phyloP scores from a whole-genome alignment of 2,329 filamentous ascomycete species.

The Westerdykella ornata region DNA sequence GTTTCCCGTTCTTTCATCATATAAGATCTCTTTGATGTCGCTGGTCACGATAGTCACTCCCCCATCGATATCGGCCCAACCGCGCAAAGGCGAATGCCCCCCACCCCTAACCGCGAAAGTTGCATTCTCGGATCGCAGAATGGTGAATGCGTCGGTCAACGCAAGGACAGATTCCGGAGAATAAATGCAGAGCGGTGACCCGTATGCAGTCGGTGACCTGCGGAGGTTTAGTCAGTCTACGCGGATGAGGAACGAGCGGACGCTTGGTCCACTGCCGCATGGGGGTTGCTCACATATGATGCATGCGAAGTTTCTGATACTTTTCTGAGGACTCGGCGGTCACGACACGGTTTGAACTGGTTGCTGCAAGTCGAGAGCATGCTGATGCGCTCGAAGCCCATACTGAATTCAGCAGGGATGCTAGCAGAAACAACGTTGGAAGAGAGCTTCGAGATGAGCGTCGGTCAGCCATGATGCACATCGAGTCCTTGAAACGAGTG shows the following conservation, averaged over 20 bases:
- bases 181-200: slow-evolving; percentile 2
- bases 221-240: neutral
- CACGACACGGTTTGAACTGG: neutral
- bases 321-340: neutral
- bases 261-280: no score
- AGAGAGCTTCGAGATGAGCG: neutral
- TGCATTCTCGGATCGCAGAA: neutral
- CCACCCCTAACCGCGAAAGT: slow-evolving; percentile 2
- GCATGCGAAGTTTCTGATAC: neutral
- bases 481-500: no score
- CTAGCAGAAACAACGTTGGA: neutral
- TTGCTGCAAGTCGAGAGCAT: neutral
- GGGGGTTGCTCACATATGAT: no score
- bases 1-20: slow-evolving; percentile 1
- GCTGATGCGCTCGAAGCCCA: neutral
- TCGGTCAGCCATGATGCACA: neutral
- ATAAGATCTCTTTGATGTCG: slow-evolving; percentile 10
- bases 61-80: slow-evolving; percentile 34
- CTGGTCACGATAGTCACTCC: slow-evolving; percentile 40
- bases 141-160: neutral
- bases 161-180: neutral
- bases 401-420: neutral
- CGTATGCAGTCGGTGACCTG: slow-evolving; percentile 5
- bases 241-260: neutral
- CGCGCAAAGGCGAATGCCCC: no score